A percentile compares a stretch with the other conserved stretches of the same genome.
phyloP scores from a whole-genome alignment of 129 eudicot species.

The Daucus carota region DNA sequence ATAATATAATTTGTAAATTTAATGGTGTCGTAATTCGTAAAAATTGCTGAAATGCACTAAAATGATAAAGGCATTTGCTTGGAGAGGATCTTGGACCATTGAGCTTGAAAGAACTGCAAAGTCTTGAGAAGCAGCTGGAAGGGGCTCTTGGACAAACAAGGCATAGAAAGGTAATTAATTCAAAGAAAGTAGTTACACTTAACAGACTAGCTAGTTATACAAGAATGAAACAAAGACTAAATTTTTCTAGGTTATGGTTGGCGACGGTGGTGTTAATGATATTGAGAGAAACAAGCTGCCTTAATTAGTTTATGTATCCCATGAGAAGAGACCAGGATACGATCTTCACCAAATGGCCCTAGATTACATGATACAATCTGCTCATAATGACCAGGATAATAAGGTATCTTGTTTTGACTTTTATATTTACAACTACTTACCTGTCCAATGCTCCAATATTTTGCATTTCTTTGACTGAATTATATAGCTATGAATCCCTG shows the following conservation, averaged over 20 bases:
- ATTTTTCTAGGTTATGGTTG: conserved; percentile 40
- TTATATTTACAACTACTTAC: too few relatives aligned
- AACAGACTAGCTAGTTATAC: not conserved
- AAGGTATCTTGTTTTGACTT: too few relatives aligned
- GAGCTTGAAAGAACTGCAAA: conserved; percentile 75
- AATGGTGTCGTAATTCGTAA: not conserved
- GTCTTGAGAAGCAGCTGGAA: conserved; percentile 91
- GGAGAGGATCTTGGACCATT: conserved; percentile 97
- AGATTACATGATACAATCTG: too few relatives aligned
- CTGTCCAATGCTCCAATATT: too few relatives aligned
- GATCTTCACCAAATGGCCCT: conserved; percentile 56
- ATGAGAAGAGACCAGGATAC: conserved; percentile 59
- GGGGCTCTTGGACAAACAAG: conserved; percentile 91
- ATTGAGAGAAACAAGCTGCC: conserved; percentile 51
- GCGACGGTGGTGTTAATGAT: conserved; percentile 48
- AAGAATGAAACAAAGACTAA: too few relatives aligned
- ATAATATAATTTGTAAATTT: not conserved
- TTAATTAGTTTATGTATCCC: conserved; percentile 50
- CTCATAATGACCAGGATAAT: too few relatives aligned
- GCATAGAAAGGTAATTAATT: conserved; percentile 67
- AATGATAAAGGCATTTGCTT: conserved; percentile 63
- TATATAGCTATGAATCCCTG: too few relatives aligned
- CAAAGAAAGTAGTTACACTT: not conserved
- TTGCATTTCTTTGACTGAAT: too few relatives aligned
- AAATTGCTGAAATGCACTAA: not conserved